phyloP scores from a whole-genome alignment of 345 rosid species.

The Trapa bicornis region DNA sequence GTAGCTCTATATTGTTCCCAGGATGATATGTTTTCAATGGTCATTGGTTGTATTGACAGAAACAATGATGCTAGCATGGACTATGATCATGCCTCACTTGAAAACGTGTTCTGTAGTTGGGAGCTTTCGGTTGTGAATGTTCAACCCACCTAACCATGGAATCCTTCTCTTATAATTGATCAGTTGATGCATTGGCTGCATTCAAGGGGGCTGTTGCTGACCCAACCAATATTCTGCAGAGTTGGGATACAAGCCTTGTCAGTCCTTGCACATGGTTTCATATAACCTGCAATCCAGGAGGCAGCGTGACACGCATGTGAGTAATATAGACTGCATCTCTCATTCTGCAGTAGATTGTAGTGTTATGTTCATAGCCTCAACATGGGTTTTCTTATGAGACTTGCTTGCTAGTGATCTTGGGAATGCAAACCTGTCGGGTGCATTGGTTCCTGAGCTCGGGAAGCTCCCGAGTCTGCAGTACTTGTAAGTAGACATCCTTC shows the following conservation, averaged over 20 bases:
- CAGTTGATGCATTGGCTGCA: constrained; percentile 79
- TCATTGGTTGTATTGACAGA: neutral
- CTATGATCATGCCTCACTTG: neutral
- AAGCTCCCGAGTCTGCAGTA: constrained; percentile 56
- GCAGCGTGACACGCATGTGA: constrained; percentile 63
- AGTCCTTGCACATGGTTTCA: constrained; percentile 82
- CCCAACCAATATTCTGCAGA: constrained; percentile 53
- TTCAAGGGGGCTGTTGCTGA: constrained; percentile 43
- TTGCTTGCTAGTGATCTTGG: constrained; percentile 37
- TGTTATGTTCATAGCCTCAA: neutral
- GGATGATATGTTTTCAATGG: too few species aligned
- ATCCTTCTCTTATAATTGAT: neutral
- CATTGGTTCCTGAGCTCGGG: constrained; percentile 44
- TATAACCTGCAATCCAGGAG: constrained; percentile 57
- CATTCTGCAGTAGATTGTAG: neutral
- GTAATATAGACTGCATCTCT: constrained; percentile 14
- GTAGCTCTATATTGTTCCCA: too few species aligned
- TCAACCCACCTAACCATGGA: neutral
- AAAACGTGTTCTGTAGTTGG: neutral
- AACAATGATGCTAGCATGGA: neutral
- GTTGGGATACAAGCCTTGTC: constrained; percentile 63
- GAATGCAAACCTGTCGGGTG: constrained; percentile 54
- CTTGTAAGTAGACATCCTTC: constrained; percentile 35
- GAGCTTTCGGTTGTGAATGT: neutral
- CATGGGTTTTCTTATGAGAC: neutral